phyloP scores from a whole-genome alignment of 768 basidiomycete genomes.

The Hortiboletus campestris region DNA sequence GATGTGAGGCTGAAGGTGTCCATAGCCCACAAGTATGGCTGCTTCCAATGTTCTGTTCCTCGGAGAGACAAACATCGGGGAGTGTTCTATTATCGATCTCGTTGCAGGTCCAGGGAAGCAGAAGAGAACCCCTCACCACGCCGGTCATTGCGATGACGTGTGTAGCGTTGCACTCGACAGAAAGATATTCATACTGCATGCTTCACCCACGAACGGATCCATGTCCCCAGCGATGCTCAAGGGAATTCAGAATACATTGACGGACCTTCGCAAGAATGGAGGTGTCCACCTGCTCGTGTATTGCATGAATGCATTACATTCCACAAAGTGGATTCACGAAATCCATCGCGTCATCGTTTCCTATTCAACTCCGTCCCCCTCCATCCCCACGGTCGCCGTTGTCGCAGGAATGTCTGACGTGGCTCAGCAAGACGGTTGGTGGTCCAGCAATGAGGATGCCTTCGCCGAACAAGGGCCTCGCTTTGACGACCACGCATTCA shows the following conservation, averaged over 20 bases:
- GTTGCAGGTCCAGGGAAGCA: conserved; percentile 6
- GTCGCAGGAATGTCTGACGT: conserved; percentile 10
- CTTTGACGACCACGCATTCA: conserved; percentile 20
- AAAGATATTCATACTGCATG: conserved; percentile 15
- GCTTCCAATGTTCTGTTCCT: conserved; percentile 20
- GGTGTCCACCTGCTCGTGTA: conserved; percentile 21
- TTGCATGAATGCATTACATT: conserved; percentile 16
- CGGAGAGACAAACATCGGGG: conserved; percentile 20
- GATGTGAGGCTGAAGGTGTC: conserved; percentile 3
- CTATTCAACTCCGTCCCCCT: neutral
- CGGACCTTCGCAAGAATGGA: conserved; percentile 13
- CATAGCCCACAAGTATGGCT: conserved; percentile 6
- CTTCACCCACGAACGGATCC: conserved; percentile 2
- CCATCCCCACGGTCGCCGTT: conserved; percentile 18
- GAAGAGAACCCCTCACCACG: neutral
- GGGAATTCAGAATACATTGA: conserved; percentile 9
- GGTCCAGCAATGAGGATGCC: conserved; percentile 7
- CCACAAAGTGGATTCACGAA: conserved; percentile 14
- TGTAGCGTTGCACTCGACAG: conserved; percentile 12
- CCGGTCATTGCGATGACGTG: neutral
- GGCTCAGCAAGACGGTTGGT: conserved; percentile 19
- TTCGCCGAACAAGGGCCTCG: conserved; percentile 7
- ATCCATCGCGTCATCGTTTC: conserved; percentile 8
- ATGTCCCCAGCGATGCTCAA: neutral
- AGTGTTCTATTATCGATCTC: conserved; percentile 21